These are phyloP conservation scores for Nicotiana noctiflora DNA, from an alignment of 257 asterid genomes.

Conservation along the genomic window DNA sequence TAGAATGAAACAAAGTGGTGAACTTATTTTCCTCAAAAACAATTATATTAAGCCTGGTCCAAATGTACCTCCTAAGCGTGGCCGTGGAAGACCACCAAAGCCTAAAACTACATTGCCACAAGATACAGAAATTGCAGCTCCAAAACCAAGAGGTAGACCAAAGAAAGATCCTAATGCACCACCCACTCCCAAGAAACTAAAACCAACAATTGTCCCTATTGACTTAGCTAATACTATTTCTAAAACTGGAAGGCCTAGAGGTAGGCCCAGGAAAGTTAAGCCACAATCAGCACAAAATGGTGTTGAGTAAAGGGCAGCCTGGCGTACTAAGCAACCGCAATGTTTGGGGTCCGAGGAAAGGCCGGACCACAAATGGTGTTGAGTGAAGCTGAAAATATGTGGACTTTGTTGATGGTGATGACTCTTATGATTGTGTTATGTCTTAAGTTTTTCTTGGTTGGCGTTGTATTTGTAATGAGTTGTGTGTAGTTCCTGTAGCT, in stretches of 20 bases:
- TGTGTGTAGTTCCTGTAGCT: background rate
- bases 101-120: conserved; percentile 43
- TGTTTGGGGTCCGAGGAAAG: no score
- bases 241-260: conserved; percentile 62
- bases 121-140: conserved; percentile 20
- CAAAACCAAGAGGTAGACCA: conserved; percentile 74
- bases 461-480: background rate
- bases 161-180: conserved; percentile 69
- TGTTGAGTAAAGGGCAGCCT: background rate
- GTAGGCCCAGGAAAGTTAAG: conserved; percentile 71
- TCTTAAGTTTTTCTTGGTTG: background rate
- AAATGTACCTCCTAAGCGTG: conserved; percentile 54
- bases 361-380: conserved; percentile 20
- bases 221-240: conserved; percentile 16
- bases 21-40: conserved; percentile 62
- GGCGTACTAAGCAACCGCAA: no score
- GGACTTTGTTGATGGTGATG: background rate
- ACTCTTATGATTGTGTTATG: background rate
- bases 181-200: conserved; percentile 64
- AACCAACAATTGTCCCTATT: conserved; percentile 25
- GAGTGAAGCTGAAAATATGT: conserved; percentile 14
- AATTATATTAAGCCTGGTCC: conserved; percentile 66
- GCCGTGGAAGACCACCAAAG: conserved; percentile 82
- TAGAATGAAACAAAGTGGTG: conserved; percentile 62
- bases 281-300: conserved; percentile 45